Percentiles rank a stretch among this genome's conserved stretches.
These are phyloP conservation scores for Entomortierella beljakovae DNA, from an alignment of 192 early-diverging fungal species.

Conservation along the genomic window DNA sequence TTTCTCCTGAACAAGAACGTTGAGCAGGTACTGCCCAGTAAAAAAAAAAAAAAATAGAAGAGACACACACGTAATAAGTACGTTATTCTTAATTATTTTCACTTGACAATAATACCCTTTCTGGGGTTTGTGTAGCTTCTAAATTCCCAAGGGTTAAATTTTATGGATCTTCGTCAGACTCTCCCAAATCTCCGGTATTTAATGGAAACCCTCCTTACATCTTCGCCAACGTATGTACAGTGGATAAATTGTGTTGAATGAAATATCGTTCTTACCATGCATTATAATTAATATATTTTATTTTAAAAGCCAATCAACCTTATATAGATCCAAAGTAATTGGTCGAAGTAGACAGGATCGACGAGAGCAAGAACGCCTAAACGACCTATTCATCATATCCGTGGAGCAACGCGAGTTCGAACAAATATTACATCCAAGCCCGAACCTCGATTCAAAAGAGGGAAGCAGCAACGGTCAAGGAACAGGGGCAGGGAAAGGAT, in stretches of 20 bases:
- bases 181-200: slow-evolving; percentile 76
- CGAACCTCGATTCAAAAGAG: not conserved
- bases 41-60: too few species aligned
- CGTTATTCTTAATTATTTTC: too few species aligned
- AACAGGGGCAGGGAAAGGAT: not conserved
- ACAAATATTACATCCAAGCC: slow-evolving; percentile 5
- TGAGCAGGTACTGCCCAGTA: slow-evolving; percentile 84
- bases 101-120: too few species aligned
- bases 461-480: slow-evolving; percentile 3
- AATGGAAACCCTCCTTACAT: slow-evolving; percentile 63
- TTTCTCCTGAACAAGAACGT: slow-evolving; percentile 89
- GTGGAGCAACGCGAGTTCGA: slow-evolving; percentile 39
- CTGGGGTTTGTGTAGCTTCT: too few species aligned
- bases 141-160: slow-evolving; percentile 71
- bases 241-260: not conserved
- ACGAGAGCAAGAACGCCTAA: slow-evolving; percentile 31
- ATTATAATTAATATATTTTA: not conserved
- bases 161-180: slow-evolving; percentile 77
- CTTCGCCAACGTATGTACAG: slow-evolving; percentile 37
- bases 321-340: slow-evolving; percentile 38
- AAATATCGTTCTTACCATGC: not conserved
- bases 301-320: slow-evolving; percentile 31
- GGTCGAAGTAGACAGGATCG: slow-evolving; percentile 33
- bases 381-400: slow-evolving; percentile 32
- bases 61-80: too few species aligned